phyloP scores from a whole-genome alignment of 192 early-diverging fungal species.

The Funneliformis mosseae region DNA sequence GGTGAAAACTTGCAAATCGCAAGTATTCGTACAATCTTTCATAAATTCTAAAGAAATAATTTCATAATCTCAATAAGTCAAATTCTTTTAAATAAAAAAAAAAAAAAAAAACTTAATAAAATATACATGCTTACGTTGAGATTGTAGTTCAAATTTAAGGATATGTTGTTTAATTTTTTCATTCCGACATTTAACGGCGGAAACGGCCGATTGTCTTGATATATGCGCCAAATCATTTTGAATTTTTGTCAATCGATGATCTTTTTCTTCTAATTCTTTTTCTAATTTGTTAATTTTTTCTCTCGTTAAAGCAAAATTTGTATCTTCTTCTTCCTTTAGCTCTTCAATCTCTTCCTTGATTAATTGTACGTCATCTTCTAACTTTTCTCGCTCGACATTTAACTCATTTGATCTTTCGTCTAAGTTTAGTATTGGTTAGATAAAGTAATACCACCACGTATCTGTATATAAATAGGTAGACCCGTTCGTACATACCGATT shows the following conservation, averaged over 20 bases:
- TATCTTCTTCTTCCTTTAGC: background rate
- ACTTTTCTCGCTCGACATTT: too few relatives aligned
- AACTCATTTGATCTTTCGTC: background rate
- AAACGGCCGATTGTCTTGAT: background rate
- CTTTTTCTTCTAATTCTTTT: background rate
- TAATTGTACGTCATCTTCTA: too few relatives aligned
- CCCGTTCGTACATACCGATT: background rate
- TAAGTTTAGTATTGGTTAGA: background rate
- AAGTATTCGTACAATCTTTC: too few relatives aligned
- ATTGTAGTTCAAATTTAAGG: background rate
- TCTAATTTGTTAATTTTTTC: background rate
- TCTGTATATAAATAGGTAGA: too few relatives aligned
- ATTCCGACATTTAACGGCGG: background rate
- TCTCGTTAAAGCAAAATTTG: background rate
- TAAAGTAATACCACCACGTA: background rate
- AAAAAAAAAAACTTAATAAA: background rate
- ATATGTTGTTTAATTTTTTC: background rate
- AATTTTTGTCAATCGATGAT: background rate
- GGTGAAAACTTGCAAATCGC: background rate
- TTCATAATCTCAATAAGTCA: background rate
- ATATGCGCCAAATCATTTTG: background rate
- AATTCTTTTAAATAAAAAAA: background rate
- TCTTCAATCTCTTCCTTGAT: too few relatives aligned
- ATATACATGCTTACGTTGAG: background rate
- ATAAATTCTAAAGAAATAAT: background rate